phyloP scores from a whole-genome alignment of 768 basidiomycete species.

The Amanita thiersii region DNA sequence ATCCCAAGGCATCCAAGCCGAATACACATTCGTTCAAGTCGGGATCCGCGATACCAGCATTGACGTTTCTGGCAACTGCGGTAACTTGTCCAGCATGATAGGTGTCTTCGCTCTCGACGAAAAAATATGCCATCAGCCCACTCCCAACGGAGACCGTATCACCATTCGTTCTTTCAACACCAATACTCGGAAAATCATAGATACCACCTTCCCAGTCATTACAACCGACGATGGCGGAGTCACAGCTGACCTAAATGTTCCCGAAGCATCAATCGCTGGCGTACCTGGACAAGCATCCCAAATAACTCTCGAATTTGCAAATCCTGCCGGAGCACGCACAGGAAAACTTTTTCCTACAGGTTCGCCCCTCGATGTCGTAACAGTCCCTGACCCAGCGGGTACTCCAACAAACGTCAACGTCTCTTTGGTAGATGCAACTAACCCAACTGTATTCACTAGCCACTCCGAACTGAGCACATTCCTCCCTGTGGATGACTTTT shows the following conservation, averaged over 20 bases:
- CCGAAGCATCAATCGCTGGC: slow-evolving; percentile 54
- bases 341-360: slow-evolving; percentile 64
- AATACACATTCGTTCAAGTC: slow-evolving; percentile 66
- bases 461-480: slow-evolving; percentile 31
- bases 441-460: slow-evolving; percentile 61
- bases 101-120: slow-evolving; percentile 69
- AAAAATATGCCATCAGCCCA: slow-evolving; percentile 32
- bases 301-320: slow-evolving; percentile 58
- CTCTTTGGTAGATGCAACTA: slow-evolving; percentile 67
- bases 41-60: slow-evolving; percentile 50
- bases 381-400: slow-evolving; percentile 16
- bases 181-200: slow-evolving; percentile 63
- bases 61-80: slow-evolving; percentile 71
- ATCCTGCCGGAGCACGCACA: slow-evolving; percentile 62
- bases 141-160: slow-evolving; percentile 5
- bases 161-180: slow-evolving; percentile 56
- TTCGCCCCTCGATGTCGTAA: slow-evolving; percentile 35
- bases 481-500: slow-evolving; percentile 31
- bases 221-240: slow-evolving; percentile 13
- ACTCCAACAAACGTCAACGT: slow-evolving; percentile 21
- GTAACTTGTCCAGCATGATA: slow-evolving; percentile 66
- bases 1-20: slow-evolving; percentile 43
- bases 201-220: slow-evolving; percentile 60
- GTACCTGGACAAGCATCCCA: slow-evolving; percentile 58
- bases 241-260: slow-evolving; percentile 37